Base-by-base conservation (phyloP, 2,329 filamentous ascomycete species). In the Colletotrichum tropicicola region DNA sequence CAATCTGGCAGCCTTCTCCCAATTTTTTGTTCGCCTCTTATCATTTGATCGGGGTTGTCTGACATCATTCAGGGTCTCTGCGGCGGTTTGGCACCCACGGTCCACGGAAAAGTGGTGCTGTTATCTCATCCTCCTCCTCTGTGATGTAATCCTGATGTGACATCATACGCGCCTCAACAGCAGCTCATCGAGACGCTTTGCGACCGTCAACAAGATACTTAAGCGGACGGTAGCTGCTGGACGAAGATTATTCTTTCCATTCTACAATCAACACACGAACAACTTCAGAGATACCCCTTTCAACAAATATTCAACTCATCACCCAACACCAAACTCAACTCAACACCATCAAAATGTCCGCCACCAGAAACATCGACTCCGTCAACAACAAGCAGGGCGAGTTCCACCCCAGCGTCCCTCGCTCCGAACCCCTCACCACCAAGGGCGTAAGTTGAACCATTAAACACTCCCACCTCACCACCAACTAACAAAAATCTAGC, bases 351-450 rank as follows among this genome's bases (percentile, higher is more conserved):
- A 77, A 43, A 68, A 83, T 84, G 80, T 82, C 79, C 52, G 77
- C 78, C 68, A 73, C 57, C 49, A 69, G 66, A 54, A 88, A 89
- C 74, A 73, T 82, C 44, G 80, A 88, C 23, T 82, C 87, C 27
- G 76, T 88, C 64, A 79, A 77, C 69, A 56, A 69, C 35, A 80
- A 82, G 68, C 82, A 86, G 71, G 86, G 86, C 71, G 80, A 88
- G 71, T 89, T 91, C 74, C 77, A 80, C 68, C 81, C 83, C 66
- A 80, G 78, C 21, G 79, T 87, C 2, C 77, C 80, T 10, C 83
- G 80, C 7, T 77, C 83, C 4, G 80, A 86, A 69, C 88, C 87
- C 13, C 70, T 87, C 45, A 83, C 81, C 27, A 84, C 77, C 30
- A 79, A 82, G 52, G 87, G 87, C 19, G 85, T 88, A 83, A 77